Base-by-base conservation (phyloP, 257 asterid species). In the Fraxinus anomala region DNA sequence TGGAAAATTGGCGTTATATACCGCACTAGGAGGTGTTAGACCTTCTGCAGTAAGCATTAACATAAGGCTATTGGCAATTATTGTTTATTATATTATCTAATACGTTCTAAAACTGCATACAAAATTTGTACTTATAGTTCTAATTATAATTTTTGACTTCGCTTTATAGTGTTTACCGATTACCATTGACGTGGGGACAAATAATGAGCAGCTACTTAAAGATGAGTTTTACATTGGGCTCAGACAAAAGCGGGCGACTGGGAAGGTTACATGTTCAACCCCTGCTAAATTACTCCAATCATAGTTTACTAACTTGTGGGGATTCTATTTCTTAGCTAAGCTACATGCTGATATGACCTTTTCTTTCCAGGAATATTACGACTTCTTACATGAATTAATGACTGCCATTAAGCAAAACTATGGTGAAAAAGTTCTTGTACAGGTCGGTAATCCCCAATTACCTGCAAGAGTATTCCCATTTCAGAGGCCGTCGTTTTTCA, bases 1-100 rank as follows among this genome's bases (percentile, higher is more conserved):
- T 21, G 99, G 99, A 39, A 94, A 92, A 72, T 76, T 94, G 88
- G 85, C 97, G 74, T 78, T 94, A 76, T 94, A 92, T 83, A 87
- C 96, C 21, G 97, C 99, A 23, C 93, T 94, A 33, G 99, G 99
- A 44, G 99, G 99, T 19, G 90, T 94, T 73, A 87, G 97, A 69
- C 99, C 99, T 83, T 94, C 97, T 17, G 92, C 96, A 23, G 99
- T 94, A 89, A 87, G 93, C 74, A 72, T 37, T 28, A 11, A 54
- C 26, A 44, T 28, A 4, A 68, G 14, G 23, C 39, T 23, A 72
- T 7, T 26, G 42, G 7, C 2, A 17, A 33, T 17, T 7, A 14
- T 47, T 47, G n/a, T 47, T 6, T 47, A 47, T 14, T 14, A 47
- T 47, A 47, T 19, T 47, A 16, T 14, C n/a, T 2, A 4, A 1